These are phyloP conservation scores for Exsudoporus frostii DNA, from an alignment of 768 basidiomycete species.

Conservation along the genomic window DNA sequence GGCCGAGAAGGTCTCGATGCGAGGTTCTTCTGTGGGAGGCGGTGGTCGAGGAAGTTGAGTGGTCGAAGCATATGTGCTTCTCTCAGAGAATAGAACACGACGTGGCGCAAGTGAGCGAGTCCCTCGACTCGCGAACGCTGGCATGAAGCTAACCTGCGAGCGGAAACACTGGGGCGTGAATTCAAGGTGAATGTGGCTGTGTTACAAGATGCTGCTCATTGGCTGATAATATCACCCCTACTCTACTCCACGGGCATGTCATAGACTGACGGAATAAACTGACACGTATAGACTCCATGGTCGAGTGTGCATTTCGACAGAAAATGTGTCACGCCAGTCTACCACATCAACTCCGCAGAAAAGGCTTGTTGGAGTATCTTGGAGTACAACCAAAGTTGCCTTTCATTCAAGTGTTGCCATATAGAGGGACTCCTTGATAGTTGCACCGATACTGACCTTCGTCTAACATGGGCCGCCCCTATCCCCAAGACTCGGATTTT, in stretches of 20 bases:
- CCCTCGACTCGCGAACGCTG: slow-evolving; percentile 10
- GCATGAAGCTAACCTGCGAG: slow-evolving; percentile 12
- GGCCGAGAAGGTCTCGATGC: slow-evolving; percentile 39
- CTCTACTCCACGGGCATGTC: too few species aligned
- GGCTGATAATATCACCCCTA: background rate
- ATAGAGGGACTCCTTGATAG: background rate
- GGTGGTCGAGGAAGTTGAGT: slow-evolving; percentile 26
- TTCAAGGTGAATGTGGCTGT: slow-evolving; percentile 12
- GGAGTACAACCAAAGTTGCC: too few species aligned
- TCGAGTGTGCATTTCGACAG: background rate
- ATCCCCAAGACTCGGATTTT: background rate
- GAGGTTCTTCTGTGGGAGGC: slow-evolving; percentile 29
- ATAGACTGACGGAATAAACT: too few species aligned
- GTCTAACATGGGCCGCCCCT: background rate
- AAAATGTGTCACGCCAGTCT: too few species aligned
- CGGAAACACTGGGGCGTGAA: background rate
- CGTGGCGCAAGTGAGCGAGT: slow-evolving; percentile 5
- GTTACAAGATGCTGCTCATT: background rate
- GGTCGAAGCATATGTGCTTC: slow-evolving; percentile 16
- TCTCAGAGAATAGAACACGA: slow-evolving; percentile 8
- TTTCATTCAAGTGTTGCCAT: too few species aligned
- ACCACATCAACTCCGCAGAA: too few species aligned
- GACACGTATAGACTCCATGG: background rate
- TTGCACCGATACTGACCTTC: too few species aligned
- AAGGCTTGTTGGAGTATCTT: too few species aligned